These are phyloP conservation scores for Cryptosporidium muris DNA, from an alignment of 169 alveolate genomes.

Conservation along the genomic window DNA sequence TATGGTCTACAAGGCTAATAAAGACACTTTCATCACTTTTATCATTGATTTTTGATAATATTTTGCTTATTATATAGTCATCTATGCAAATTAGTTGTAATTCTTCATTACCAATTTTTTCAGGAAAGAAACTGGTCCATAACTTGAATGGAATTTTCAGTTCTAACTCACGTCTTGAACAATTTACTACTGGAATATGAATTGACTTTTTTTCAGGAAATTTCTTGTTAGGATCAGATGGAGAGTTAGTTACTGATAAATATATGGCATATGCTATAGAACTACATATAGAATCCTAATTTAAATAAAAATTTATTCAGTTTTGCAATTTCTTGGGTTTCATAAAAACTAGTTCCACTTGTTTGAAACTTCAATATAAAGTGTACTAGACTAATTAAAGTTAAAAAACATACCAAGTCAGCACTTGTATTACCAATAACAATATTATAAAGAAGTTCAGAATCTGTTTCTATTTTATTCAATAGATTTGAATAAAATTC, in stretches of 20 bases:
- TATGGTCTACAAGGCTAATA: conserved; percentile 51
- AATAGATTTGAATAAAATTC: background rate
- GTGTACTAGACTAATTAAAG: background rate
- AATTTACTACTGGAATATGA: conserved; percentile 43
- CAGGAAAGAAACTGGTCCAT: conserved; percentile 11
- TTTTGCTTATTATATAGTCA: background rate
- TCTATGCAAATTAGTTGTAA: conserved; percentile 34
- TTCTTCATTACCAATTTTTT: conserved; percentile 2
- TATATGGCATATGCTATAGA: conserved; percentile 51
- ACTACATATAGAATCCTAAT: conserved; percentile 38
- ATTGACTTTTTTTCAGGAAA: background rate
- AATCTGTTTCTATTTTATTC: background rate
- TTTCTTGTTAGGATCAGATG: conserved; percentile 7
- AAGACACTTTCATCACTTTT: background rate
- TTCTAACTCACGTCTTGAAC: conserved; percentile 1
- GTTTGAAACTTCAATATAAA: background rate
- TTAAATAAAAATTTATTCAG: background rate
- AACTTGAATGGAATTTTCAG: conserved; percentile 24
- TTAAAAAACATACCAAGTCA: conserved; percentile 34
- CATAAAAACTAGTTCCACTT: background rate
- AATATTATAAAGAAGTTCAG: background rate
- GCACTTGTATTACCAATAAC: conserved; percentile 48
- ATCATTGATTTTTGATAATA: background rate
- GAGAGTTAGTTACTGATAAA: background rate
- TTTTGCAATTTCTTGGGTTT: background rate